Conservation (phyloP, 2,329 filamentous ascomycete species). For the Pseudogymnoascus sp. region DNA sequence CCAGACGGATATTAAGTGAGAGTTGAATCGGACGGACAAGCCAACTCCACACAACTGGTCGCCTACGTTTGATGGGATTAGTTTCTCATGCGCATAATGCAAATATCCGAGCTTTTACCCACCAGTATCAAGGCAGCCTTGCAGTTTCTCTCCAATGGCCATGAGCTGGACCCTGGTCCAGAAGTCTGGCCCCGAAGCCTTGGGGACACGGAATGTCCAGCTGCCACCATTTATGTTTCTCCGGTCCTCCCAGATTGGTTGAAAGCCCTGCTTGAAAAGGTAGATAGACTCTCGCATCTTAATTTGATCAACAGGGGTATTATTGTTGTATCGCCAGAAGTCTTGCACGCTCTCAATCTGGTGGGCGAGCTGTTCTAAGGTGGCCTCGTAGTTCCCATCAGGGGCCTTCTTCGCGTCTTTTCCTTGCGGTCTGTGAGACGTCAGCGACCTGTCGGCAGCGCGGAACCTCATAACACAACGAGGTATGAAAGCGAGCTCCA, state of each 20-base stretch:
- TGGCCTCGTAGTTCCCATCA: constrained; percentile 26
- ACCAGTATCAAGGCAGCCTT: constrained; percentile 65
- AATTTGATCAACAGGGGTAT: constrained; percentile 67
- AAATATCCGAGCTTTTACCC: constrained; percentile 24
- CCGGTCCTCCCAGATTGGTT: constrained; percentile 75
- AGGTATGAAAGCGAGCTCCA: not conserved
- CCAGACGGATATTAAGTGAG: constrained; percentile 84
- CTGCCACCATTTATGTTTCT: constrained; percentile 79
- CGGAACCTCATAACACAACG: not conserved
- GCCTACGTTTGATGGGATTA: constrained; percentile 37
- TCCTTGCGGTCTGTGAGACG: constrained; percentile 21
- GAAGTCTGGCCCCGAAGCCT: constrained; percentile 61
- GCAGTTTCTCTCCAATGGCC: constrained; percentile 74
- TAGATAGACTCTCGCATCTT: constrained; percentile 72
- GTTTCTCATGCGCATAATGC: not conserved
- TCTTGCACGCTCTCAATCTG: constrained; percentile 76
- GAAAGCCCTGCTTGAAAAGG: constrained; percentile 70
- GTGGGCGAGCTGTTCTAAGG: constrained; percentile 52
- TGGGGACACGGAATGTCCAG: constrained; percentile 88
- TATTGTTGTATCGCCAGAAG: constrained; percentile 78
- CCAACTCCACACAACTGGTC: constrained; percentile 87
- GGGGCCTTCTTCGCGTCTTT: constrained; percentile 30
- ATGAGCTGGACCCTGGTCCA: constrained; percentile 78
- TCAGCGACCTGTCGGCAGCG: not conserved
- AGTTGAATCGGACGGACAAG: constrained; percentile 81